Base-by-base conservation (phyloP, 1,139 yeast genomes). In the Suhomyces guaymorum region DNA sequence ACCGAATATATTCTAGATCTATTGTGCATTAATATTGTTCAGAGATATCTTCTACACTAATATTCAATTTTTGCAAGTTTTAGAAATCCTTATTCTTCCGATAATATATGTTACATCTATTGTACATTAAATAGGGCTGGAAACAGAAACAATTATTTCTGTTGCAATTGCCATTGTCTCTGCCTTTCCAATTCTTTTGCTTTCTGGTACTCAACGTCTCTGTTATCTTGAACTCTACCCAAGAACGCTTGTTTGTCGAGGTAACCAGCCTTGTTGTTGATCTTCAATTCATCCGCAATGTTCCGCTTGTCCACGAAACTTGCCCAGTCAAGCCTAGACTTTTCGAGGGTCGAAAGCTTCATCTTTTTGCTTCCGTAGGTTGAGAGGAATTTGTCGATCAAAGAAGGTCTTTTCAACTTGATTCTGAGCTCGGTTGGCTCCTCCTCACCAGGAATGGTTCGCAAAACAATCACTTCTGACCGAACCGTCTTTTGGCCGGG, bases 271-370 rank as follows among this genome's bases (percentile, higher is more conserved):
- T 77, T 80, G 57, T 89, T 90, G 54, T 83, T 85, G 38, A 78
- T 73, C 37, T 73, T 74, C 55, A 92, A 73, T 46, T 92, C 98
- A 46, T 88, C 96, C 35, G 77, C 73, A 38, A 94, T 80, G 41
- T 90, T 89, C 44, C 82, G 80, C 48, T 82, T 73, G 59, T 92
- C 97, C 14, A 94, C 97, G 63, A 86, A 90, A 41, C 88, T 80
- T 1, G 96, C 95, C 96, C 98, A 92, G 59, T 92, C 98, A 39
- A 92, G 70, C 42, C 95, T 72, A 2, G 96, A 86, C 58, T 92
- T 92, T 57, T 94, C 97, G 43, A 92, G 66, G 0, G 98, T 94
- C 13, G 95, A 86, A 42, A 94, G 69, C 57, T 89, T 90, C 30
- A 81, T 79, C 39, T 61, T 59, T 42, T 64, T 66, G 48, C 55